Base-by-base conservation (phyloP, 768 basidiomycete genomes). In the Leccinum subgranulosum region DNA sequence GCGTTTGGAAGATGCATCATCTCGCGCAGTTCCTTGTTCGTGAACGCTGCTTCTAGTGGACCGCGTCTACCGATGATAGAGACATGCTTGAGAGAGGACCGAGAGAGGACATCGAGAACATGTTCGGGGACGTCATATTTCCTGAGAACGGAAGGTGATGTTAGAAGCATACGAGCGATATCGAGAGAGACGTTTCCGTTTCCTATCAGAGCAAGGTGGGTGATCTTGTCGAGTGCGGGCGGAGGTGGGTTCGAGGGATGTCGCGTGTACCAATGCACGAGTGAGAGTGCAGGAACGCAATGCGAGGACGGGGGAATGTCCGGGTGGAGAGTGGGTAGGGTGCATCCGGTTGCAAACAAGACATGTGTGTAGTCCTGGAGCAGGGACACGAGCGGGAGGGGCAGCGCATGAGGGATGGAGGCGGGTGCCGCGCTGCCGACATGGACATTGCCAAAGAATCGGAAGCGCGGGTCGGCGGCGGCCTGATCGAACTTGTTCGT, bases 251-350 rank as follows among this genome's bases (percentile, higher is more conserved):
- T 75, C 9, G 85, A 85, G 2, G 95, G 95, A 70, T 98, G 94
- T 49, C 83, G 86, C 12, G 96, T 98, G 75, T 99, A 98, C 95
- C 94, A 98, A 63, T 94, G 90, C 1, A 99, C 94, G 45, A 99
- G 74, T 1, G 83, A 84, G 3, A 97, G 78, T 0, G 94, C 94
- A 1, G 93, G 84, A 3, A 87, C 70, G 62, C 81, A 90, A 75
- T 74, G 69, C 66, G 14, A 64, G 76, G 66, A 79, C 17, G 64
- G 82, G 47, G 79, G 79, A 6, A 85, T 73, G 49, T 76, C 77
- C 11, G 81, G 71, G 73, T 91, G 84, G 11, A 82, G 70, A 36
- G 79, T 75, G 14, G 91, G 82, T 47, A 87, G 70, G 0, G 90
- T 80, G 55, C 93, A 92, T 2, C 96, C 96, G 6, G 92, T 88